Conservation (phyloP, 805 yeast species). For the Clavispora fructus region DNA sequence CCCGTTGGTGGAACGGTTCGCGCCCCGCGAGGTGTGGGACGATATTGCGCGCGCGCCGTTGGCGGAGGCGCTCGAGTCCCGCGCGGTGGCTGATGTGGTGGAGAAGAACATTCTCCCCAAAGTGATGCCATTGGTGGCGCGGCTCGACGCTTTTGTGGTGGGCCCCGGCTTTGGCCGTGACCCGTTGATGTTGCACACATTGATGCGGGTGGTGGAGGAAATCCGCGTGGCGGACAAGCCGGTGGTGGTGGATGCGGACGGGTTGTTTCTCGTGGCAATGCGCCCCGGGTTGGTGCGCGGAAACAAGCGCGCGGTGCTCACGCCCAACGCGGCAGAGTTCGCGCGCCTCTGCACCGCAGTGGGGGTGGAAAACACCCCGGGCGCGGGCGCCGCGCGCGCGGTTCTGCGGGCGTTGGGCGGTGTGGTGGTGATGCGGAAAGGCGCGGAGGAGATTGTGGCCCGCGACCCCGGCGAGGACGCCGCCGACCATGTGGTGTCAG, state of each 20-base stretch:
- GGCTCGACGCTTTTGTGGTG: slow-evolving; percentile 75
- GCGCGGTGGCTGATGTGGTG: slow-evolving; percentile 29
- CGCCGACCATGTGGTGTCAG: slow-evolving; percentile 32
- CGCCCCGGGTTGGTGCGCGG: slow-evolving; percentile 52
- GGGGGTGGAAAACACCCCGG: slow-evolving; percentile 23
- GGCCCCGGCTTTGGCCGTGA: slow-evolving; percentile 97
- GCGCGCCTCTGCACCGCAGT: slow-evolving; percentile 55
- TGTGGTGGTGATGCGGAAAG: slow-evolving; percentile 69
- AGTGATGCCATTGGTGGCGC: slow-evolving; percentile 47
- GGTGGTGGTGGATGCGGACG: slow-evolving; percentile 87
- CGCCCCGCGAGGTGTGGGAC: slow-evolving; percentile 17
- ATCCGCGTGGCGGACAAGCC: slow-evolving; percentile 58
- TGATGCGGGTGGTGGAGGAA: slow-evolving; percentile 53
- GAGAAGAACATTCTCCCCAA: slow-evolving; percentile 49
- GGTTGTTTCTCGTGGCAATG: slow-evolving; percentile 60
- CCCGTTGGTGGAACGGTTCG: slow-evolving; percentile 18
- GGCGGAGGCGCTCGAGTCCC: slow-evolving; percentile 19
- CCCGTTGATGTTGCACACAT: slow-evolving; percentile 53
- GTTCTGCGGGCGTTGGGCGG: slow-evolving; percentile 51
- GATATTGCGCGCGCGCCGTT: slow-evolving; percentile 10
- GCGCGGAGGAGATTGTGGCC: slow-evolving; percentile 59
- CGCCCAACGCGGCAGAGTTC: slow-evolving; percentile 90
- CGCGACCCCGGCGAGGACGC: slow-evolving; percentile 29
- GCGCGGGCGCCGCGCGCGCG: slow-evolving; percentile 27
- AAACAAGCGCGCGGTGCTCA: slow-evolving; percentile 59